Evolutionary conservation across 495 filamentous ascomycete genomes (phyloP), one percentile per base, ranked within the genome.

Genomic region (Hypoxylon subgilvum): DNA sequence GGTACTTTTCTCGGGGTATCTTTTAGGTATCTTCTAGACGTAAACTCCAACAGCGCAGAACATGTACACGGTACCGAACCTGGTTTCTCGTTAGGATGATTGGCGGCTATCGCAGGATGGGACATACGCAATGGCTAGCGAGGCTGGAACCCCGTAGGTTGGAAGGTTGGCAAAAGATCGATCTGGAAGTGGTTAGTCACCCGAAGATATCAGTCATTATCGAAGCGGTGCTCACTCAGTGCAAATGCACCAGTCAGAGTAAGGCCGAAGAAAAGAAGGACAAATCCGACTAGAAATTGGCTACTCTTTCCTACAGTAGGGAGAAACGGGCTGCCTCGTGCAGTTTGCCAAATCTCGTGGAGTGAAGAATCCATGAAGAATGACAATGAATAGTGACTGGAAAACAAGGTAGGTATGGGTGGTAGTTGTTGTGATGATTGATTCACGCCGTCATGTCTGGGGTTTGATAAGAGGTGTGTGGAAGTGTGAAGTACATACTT

Each of bases 11-110:
- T 60, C 53, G 51, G 76, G 72, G 72, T 78, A 75, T 74, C 74
- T 76, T 38, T 4, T 38, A n/a, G n/a, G n/a, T n/a, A n/a, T 27
- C 4, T 76, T 67, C 70, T 86, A 98, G 74, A 98, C 94, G 86
- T 98, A 98, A 69, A 98, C 95, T 68, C 94, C 94, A 70, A 92
- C 94, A 17, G 91, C 94, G 74, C 94, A 98, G 70, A 98, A 97
- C 86, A 96, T 93, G 80, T 90, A 96, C 16, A 97, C 91, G 38
- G 93, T 89, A 58, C 95, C 94, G 72, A 97, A 91, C 34, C 94
- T 98, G 69, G 2, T 19, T 50, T 45, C 7, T 1, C 14, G 46
- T 73, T 57, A 69, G 65, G 35, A 68, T 63, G 36, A 9, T 21
- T 36, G 36, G 8, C 6, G 39, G 48, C 51, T 8, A 27, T 16